These are phyloP conservation scores for Trichoderma asperelloides DNA, from an alignment of 495 filamentous ascomycete genomes.

Conservation along the genomic window DNA sequence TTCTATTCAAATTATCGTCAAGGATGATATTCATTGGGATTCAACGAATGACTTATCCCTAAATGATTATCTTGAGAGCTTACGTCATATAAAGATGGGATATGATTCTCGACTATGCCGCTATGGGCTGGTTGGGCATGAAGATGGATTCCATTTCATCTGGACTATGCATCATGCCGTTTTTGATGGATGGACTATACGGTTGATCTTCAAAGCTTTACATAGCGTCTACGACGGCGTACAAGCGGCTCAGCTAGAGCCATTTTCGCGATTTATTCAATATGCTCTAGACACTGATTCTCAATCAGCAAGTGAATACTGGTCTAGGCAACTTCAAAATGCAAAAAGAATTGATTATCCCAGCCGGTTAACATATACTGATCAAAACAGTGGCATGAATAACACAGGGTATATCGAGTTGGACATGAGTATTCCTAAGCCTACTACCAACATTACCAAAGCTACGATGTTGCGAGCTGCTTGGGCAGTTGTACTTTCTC, in stretches of 20 bases:
- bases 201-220: not conserved
- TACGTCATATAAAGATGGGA: not conserved
- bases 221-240: not conserved
- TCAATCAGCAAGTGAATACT: not conserved
- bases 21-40: slow-evolving; percentile 9
- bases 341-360: not conserved
- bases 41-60: not conserved
- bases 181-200: not conserved
- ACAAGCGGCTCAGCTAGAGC: not conserved
- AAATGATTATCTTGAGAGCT: slow-evolving; percentile 7
- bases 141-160: slow-evolving; percentile 12
- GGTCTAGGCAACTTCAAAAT: not conserved
- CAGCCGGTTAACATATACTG: not conserved
- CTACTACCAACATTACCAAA: not conserved
- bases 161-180: slow-evolving; percentile 1
- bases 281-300: not conserved
- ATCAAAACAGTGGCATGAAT: not conserved
- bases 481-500: not conserved
- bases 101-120: slow-evolving; percentile 5
- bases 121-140: not conserved
- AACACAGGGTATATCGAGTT: not conserved
- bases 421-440: not conserved
- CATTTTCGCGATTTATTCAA: slow-evolving; percentile 5
- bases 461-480: slow-evolving; percentile 1
- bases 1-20: slow-evolving; percentile 15